Base-by-base conservation (phyloP, 306 rosid genomes). In the Spatholobus suberectus region DNA sequence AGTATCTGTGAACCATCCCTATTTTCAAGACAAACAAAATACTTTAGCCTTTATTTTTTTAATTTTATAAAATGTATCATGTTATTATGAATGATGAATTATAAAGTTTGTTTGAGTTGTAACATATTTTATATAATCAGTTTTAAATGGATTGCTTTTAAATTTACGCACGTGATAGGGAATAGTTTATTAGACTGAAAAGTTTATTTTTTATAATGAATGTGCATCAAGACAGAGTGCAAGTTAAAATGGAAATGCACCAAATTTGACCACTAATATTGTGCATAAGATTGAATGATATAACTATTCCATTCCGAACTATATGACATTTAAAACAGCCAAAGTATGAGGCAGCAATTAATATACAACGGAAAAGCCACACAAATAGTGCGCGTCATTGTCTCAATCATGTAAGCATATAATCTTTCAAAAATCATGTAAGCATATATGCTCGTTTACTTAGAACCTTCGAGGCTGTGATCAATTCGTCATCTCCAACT, bases 321-420 rank as follows among this genome's bases (percentile, higher is more conserved):
- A 77, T 8, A 62, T 77, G 82, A 77, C 74, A 77, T 32, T 23
- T 47, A 66, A 63, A 65, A 59, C 51, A 32, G 51, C 82, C 82
- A 47, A 61, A 77, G 38, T 21, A 23, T 11, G 13, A 20, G 74
- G 34, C 3, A 63, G 12, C 32, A 32, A 26, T 8, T n/a, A 26
- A 52, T 2, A 29, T 6, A 14, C 38, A 29, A 7, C 8, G 0
- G 11, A 63, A n/a, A 63, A 63, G 34, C 73, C 63, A 43, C 34
- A n/a, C 8, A 17, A 8, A 6, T 4, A 32, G 81, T 63, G 63
- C 23, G 23, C 5, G 61, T 76, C 81, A 32, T 77, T 77, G 12
- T 77, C 80, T n/a, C n/a, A 21, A 34, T 70, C 62, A 38, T 43
- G 40, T 80, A 40, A 18, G 23, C 26, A 43, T 7, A 8, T 55